These are phyloP conservation scores for Coemansia sp. DNA, from an alignment of 192 early-diverging fungal species.

Conservation along the genomic window DNA sequence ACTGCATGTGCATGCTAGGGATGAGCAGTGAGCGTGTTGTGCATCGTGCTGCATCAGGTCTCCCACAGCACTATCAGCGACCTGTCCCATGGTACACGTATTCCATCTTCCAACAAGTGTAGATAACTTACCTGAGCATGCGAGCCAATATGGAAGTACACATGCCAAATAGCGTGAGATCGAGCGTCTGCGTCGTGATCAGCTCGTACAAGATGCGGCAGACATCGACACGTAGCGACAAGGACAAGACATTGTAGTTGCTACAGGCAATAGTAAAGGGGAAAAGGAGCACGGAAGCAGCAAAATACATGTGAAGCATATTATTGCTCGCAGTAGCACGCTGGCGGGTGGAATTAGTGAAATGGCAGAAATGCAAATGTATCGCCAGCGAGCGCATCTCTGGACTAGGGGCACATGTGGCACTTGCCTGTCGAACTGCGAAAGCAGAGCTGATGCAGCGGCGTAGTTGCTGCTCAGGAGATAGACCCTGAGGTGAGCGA, in stretches of 20 bases:
- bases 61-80: neutral
- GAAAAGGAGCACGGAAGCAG: neutral
- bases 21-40: neutral
- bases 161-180: conserved; percentile 63
- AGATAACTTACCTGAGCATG: conserved; percentile 66
- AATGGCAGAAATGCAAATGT: neutral
- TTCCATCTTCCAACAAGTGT: neutral
- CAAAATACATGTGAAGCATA: neutral
- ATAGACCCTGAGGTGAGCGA: conserved; percentile 38
- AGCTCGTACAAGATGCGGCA: conserved; percentile 67
- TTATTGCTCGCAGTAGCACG: conserved; percentile 1
- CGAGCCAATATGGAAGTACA: conserved; percentile 64
- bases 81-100: conserved; percentile 1
- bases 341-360: neutral
- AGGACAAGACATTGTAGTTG: conserved; percentile 37
- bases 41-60: conserved; percentile 1
- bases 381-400: conserved; percentile 6
- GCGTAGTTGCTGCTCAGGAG: conserved; percentile 34
- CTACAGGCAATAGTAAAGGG: conserved; percentile 22
- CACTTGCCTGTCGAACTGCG: conserved; percentile 42
- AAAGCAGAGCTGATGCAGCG: conserved; percentile 21
- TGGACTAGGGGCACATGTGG: neutral
- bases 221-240: conserved; percentile 27
- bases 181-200: conserved; percentile 65
- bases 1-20: neutral